Evolutionary conservation across 2,329 filamentous ascomycete genomes (phyloP).

Genomic region (Calonectria multiphialidica): DNA sequence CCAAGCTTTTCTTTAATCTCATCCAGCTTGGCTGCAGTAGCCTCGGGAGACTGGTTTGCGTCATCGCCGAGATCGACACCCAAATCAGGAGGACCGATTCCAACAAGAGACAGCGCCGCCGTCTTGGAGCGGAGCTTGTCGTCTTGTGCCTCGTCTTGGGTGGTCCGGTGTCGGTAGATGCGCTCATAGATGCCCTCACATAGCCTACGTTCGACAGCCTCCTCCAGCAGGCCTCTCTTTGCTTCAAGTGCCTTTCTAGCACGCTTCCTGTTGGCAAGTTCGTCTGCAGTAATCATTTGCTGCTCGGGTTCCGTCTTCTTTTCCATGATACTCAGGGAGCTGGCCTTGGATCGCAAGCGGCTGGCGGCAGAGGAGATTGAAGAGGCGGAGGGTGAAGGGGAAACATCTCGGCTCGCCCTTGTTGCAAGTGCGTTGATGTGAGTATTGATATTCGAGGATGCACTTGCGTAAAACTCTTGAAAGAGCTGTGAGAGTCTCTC

Average conservation of each 20-base stretch:
- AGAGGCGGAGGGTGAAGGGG: constrained; percentile 66
- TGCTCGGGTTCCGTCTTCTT: constrained; percentile 68
- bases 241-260: constrained; percentile 82
- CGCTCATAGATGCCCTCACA: constrained; percentile 88
- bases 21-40: constrained; percentile 69
- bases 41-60: constrained; percentile 66
- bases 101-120: constrained; percentile 89
- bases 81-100: constrained; percentile 88
- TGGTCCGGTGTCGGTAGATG: constrained; percentile 91
- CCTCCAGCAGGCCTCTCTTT: constrained; percentile 83
- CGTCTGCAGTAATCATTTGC: constrained; percentile 91
- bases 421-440: constrained; percentile 86
- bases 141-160: constrained; percentile 94
- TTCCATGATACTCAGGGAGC: constrained; percentile 66
- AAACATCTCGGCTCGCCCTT: constrained; percentile 76
- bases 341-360: constrained; percentile 67
- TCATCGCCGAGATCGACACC: constrained; percentile 78
- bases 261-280: constrained; percentile 84
- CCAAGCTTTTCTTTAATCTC: constrained; percentile 81
- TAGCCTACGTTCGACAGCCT: constrained; percentile 88
- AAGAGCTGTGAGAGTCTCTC: constrained; percentile 88
- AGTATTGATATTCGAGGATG: constrained; percentile 85
- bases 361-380: constrained; percentile 69
- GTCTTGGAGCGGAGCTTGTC: constrained; percentile 96
- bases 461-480: constrained; percentile 91